Evolutionary conservation across 352 stramenopile species (phyloP).

Genomic region (Phytophthora podocarpi): DNA sequence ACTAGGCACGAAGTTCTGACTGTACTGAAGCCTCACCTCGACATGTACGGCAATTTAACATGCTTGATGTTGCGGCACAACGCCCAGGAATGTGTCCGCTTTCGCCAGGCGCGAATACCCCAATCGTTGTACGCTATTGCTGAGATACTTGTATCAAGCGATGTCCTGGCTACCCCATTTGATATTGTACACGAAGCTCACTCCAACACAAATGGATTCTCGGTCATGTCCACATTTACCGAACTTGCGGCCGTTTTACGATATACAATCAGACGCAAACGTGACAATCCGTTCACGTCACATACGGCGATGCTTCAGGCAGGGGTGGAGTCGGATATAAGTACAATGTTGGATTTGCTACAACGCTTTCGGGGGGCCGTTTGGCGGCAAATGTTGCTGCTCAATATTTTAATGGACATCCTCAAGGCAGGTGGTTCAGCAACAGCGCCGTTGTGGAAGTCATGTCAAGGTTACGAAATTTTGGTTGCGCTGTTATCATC

Average conservation of each 20-base stretch:
- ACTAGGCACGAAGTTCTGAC: conserved; percentile 27
- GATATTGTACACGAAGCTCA: conserved; percentile 14
- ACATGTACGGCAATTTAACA: conserved; percentile 45
- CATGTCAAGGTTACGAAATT: conserved; percentile 64
- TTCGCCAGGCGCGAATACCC: conserved; percentile 60
- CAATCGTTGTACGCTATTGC: conserved; percentile 62
- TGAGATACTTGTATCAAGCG: conserved; percentile 40
- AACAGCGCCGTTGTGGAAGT: conserved; percentile 51
- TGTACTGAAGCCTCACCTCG: conserved; percentile 42
- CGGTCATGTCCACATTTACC: conserved; percentile 51
- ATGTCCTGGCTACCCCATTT: conserved; percentile 30
- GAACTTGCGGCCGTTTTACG: conserved; percentile 33
- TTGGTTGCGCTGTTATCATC: conserved; percentile 67
- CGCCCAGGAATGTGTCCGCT: conserved; percentile 43
- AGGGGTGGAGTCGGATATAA: conserved; percentile 68
- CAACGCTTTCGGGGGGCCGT: conserved; percentile 41
- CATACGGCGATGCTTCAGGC: conserved; percentile 38
- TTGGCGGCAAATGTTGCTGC: conserved; percentile 44
- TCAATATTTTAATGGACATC: conserved; percentile 55
- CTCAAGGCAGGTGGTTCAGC: conserved; percentile 39
- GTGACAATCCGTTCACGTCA: background rate
- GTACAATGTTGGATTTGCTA: conserved; percentile 54
- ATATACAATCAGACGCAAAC: background rate
- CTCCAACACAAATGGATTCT: conserved; percentile 12
- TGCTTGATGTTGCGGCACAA: conserved; percentile 66